Percentiles rank a stretch among this genome's conserved stretches.
Evolutionary conservation across 352 stramenopile genomes (phyloP).

Genomic region (Globisporangium okanoganense): DNA sequence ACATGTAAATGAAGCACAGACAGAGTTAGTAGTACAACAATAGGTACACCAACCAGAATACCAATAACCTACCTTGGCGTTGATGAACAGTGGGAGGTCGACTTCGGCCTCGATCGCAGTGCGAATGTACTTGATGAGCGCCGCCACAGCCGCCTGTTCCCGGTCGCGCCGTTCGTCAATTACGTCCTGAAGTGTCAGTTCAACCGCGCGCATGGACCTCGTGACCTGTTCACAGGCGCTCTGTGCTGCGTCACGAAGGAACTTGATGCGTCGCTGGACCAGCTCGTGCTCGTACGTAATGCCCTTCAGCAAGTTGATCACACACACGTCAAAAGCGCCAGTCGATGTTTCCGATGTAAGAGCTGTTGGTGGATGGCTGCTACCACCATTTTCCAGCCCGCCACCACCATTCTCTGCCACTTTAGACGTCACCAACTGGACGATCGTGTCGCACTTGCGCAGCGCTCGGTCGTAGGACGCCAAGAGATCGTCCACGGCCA

Average conservation of each 20-base stretch:
- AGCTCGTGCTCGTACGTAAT: conserved; percentile 60
- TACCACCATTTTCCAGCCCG: background rate
- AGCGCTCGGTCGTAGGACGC: conserved; percentile 40
- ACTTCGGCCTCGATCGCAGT: conserved; percentile 51
- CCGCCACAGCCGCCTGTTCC: conserved; percentile 44
- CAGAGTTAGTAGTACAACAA: background rate
- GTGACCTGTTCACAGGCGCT: conserved; percentile 42
- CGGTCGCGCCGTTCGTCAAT: conserved; percentile 36
- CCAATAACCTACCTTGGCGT: conserved; percentile 49
- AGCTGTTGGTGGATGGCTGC: background rate
- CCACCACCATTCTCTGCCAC: background rate
- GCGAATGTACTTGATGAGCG: conserved; percentile 48
- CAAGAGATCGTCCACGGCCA: conserved; percentile 36
- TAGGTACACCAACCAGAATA: background rate
- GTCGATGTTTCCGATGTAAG: conserved; percentile 9
- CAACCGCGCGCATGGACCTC: conserved; percentile 40
- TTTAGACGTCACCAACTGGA: conserved; percentile 28
- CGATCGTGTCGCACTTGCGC: conserved; percentile 35
- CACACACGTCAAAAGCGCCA: conserved; percentile 22
- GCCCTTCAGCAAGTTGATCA: conserved; percentile 49
- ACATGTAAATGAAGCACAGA: background rate
- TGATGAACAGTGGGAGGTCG: conserved; percentile 54
- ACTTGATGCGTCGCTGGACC: conserved; percentile 44
- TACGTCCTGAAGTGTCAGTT: conserved; percentile 40
- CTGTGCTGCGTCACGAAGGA: conserved; percentile 40